These are phyloP conservation scores for Hypoxylon perforatum DNA, from an alignment of 495 filamentous ascomycete genomes.

Conservation along the genomic window DNA sequence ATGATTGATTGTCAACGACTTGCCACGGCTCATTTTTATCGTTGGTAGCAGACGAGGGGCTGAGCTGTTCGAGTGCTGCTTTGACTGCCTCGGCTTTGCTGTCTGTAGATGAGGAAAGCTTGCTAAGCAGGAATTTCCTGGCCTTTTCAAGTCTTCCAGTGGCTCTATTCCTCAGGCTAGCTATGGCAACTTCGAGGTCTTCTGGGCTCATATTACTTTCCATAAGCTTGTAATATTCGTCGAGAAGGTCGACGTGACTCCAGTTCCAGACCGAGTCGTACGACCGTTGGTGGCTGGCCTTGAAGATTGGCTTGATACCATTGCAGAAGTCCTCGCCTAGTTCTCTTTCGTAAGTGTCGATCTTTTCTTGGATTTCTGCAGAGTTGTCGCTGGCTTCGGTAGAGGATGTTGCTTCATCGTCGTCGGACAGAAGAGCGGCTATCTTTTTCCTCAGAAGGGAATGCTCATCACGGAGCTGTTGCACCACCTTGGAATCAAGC, in stretches of 20 bases:
- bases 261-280: slow-evolving; percentile 95
- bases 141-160: slow-evolving; percentile 30
- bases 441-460: slow-evolving; percentile 84
- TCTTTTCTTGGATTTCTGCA: slow-evolving; percentile 72
- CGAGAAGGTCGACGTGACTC: slow-evolving; percentile 86
- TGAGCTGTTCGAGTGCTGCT: slow-evolving; percentile 14
- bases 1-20: background rate
- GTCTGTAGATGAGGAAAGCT: slow-evolving; percentile 6
- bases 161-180: slow-evolving; percentile 17
- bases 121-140: slow-evolving; percentile 27
- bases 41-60: background rate
- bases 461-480: slow-evolving; percentile 38
- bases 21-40: background rate
- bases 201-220: slow-evolving; percentile 83
- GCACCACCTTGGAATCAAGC: slow-evolving; percentile 88
- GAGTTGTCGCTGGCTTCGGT: slow-evolving; percentile 68
- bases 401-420: slow-evolving; percentile 80
- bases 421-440: slow-evolving; percentile 84
- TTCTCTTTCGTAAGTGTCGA: slow-evolving; percentile 85
- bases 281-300: slow-evolving; percentile 80
- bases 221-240: slow-evolving; percentile 94
- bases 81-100: slow-evolving; percentile 1
- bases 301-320: slow-evolving; percentile 86
- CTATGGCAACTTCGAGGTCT: slow-evolving; percentile 44
- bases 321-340: slow-evolving; percentile 87